phyloP scores from a whole-genome alignment of 441 rosid genomes.

The Arabidopsis lyrata region DNA sequence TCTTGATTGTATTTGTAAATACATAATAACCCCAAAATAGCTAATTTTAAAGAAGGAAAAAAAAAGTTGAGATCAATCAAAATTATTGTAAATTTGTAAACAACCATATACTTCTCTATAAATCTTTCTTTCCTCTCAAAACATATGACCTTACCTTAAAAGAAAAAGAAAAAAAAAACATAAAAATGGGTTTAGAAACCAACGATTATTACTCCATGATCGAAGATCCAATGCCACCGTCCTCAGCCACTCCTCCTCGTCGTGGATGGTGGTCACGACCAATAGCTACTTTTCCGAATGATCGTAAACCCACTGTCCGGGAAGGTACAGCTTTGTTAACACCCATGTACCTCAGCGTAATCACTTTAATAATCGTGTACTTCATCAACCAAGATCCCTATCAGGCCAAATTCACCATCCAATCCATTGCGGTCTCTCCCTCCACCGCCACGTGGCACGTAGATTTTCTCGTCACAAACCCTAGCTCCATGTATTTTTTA shows the following conservation, averaged over 20 bases:
- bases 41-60: no score
- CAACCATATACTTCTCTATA: no score
- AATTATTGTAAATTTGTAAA: no score
- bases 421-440: conserved; percentile 23
- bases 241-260: conserved; percentile 2
- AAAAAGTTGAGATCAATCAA: no score
- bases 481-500: conserved; percentile 17
- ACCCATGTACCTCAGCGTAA: conserved; percentile 17
- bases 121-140: no score
- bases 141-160: no score
- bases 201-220: neutral
- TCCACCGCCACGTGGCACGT: conserved; percentile 28
- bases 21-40: no score
- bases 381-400: neutral
- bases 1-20: no score
- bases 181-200: conserved; percentile 4
- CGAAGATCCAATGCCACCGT: conserved; percentile 5
- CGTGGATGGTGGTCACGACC: conserved; percentile 38
- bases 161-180: no score
- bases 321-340: neutral
- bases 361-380: neutral
- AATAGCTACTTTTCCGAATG: conserved; percentile 16
- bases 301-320: neutral
- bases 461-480: conserved; percentile 32
- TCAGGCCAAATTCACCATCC: conserved; percentile 31